Evolutionary conservation across 2,329 filamentous ascomycete species (phyloP).

Genomic region (Curvularia hawaiiensis): DNA sequence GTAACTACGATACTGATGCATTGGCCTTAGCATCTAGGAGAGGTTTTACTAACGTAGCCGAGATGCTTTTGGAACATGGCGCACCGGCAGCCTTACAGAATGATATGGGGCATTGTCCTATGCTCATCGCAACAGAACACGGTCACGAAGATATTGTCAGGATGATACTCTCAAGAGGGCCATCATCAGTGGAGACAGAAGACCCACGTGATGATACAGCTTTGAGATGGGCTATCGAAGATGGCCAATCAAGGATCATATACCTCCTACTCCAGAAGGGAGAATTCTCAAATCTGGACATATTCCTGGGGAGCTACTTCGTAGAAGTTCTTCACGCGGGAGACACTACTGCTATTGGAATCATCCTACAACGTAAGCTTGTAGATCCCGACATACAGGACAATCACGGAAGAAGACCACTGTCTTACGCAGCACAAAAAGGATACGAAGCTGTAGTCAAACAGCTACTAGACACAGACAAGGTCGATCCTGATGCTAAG

Average conservation of each 20-base stretch:
- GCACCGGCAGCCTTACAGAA: background rate
- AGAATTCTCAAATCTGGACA: background rate
- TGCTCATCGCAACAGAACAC: background rate
- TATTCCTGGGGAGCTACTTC: background rate
- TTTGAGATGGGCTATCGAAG: background rate
- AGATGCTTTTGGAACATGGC: background rate
- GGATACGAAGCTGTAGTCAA: background rate
- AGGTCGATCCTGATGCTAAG: background rate
- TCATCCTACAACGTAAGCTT: background rate
- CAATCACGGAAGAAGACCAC: background rate
- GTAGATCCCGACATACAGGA: background rate
- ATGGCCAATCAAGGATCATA: background rate
- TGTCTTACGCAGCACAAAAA: background rate
- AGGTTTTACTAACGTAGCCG: background rate
- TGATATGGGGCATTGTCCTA: background rate
- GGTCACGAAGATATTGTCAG: background rate
- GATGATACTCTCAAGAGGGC: background rate
- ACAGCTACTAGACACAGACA: background rate
- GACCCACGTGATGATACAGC: background rate
- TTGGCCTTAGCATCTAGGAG: background rate
- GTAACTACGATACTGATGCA: background rate
- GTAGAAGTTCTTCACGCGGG: rapidly evolving
- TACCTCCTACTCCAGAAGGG: background rate
- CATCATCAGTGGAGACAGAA: background rate
- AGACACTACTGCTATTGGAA: background rate